Evolutionary conservation across 75 land plant species (phyloP).

Genomic region (Picea sitchensis): DNA sequence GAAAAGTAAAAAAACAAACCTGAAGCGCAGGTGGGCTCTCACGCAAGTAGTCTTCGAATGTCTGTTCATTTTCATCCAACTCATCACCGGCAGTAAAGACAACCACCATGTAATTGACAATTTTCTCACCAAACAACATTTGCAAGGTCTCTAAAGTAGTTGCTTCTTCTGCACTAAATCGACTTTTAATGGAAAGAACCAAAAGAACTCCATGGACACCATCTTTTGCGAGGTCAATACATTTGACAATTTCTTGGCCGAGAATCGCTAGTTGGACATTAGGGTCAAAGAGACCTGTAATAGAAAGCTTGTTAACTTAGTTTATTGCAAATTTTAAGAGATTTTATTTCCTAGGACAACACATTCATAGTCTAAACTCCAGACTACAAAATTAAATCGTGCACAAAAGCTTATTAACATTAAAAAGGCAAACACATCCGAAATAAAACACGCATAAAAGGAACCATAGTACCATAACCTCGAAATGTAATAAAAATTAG

Average conservation of each 20-base stretch:
- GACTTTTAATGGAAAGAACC: constrained; percentile 49
- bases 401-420: too few relatives aligned
- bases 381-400: too few relatives aligned
- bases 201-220: constrained; percentile 69
- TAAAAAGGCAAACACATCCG: too few relatives aligned
- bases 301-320: not conserved
- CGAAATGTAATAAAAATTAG: too few relatives aligned
- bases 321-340: not conserved
- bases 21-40: constrained; percentile 42
- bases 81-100: constrained; percentile 85
- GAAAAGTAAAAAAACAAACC: constrained; percentile 18
- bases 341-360: too few relatives aligned
- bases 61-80: constrained; percentile 50
- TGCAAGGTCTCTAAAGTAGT: constrained; percentile 46
- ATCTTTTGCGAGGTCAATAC: constrained; percentile 58
- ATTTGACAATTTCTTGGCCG: constrained; percentile 59
- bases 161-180: constrained; percentile 64
- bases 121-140: constrained; percentile 54
- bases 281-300: constrained; percentile 65
- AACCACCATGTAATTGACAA: constrained; percentile 69
- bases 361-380: too few relatives aligned
- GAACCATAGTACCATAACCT: too few relatives aligned
- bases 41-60: constrained; percentile 47
- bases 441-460: too few relatives aligned
- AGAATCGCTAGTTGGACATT: constrained; percentile 25